Conservation (phyloP, 345 rosid genomes). For the Eucalyptus grandis region DNA sequence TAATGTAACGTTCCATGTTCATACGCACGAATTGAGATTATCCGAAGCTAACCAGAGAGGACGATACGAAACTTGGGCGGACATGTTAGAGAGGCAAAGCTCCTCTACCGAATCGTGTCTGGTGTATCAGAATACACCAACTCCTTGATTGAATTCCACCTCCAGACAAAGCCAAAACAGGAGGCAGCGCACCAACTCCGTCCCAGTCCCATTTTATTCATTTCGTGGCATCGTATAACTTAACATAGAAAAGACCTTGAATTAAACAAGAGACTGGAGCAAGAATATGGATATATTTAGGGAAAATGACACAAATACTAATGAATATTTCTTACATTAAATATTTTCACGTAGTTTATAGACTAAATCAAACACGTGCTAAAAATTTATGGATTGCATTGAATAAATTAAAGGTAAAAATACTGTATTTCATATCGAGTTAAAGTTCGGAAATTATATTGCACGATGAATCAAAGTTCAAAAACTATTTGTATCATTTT, state of each 20-base stretch:
- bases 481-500: too few species aligned
- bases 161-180: background rate
- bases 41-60: background rate
- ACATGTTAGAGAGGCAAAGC: background rate
- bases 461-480: fast-evolving
- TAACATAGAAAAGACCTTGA: background rate
- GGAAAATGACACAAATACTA: background rate
- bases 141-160: background rate
- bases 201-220: background rate
- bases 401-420: fast-evolving
- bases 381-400: too few species aligned
- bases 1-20: background rate
- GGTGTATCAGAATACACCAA: background rate
- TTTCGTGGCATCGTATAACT: background rate
- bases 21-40: background rate
- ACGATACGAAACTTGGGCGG: background rate
- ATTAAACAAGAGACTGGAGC: background rate
- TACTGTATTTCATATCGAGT: fast-evolving
- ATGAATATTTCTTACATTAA: too few species aligned
- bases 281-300: background rate
- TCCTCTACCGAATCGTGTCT: background rate
- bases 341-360: too few species aligned
- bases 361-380: too few species aligned
- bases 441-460: fast-evolving
- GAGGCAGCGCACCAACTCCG: background rate